Evolutionary conservation across 495 filamentous ascomycete species (phyloP), one percentile per base, ranked within the genome.

Genomic region (Aspergillus campestris): DNA sequence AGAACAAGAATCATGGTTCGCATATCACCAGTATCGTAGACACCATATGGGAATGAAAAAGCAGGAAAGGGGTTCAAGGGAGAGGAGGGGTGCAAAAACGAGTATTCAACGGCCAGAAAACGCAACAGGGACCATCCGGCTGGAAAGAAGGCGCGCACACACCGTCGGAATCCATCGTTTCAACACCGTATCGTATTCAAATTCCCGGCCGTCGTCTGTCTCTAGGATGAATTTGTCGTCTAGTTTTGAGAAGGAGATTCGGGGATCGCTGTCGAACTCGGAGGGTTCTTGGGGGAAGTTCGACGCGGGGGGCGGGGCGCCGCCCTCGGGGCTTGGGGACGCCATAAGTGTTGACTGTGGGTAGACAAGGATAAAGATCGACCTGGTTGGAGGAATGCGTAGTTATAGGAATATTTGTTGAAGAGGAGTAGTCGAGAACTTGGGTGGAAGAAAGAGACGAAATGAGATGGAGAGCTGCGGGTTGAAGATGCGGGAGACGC

Each of bases 161-260:
- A 89, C 76, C 53, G 80, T 75, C 42, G 81, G 80, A 38, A 90
- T 75, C 91, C 91, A 97, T 66, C 86, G 78, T 69, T 79, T 82
- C 45, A 84, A 57, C 9, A 62, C 74, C 8, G 73, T 69, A 62
- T 92, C 81, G 65, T 78, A 96, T 55, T 89, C 84, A 65, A 81
- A 95, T 57, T 96, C 90, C 40, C 79, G 72, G 14, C 87, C 90
- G 61, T 90, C 81, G 11, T 90, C 87, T 24, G 87, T 81, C 44
- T 95, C 90, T 0, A 94, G 77, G 15, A 90, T 78, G 64, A 82
- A 89, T 56, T 86, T 91, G 49, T 80, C 70, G 62, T 89, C 83
- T 42, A 86, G 66, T 56, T 80, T 84, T 3, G 86, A 92, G 67
- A 81, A 95, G 0, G 87, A 89, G 50, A 96, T 84, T 49, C 91